Conservation (phyloP, 352 stramenopile genomes). For the Globisporangium viniferum region DNA sequence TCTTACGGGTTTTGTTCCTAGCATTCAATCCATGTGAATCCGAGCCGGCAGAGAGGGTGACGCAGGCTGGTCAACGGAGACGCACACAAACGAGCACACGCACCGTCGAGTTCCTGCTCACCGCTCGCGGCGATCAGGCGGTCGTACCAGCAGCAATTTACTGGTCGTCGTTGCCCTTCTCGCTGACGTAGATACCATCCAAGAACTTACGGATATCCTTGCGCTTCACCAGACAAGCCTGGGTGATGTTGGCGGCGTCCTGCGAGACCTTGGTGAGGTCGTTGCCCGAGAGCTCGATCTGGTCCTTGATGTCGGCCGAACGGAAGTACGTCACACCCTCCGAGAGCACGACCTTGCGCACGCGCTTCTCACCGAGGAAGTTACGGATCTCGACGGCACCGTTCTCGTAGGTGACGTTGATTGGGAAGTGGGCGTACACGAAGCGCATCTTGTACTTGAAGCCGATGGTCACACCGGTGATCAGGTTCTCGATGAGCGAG, state of each 20-base stretch:
- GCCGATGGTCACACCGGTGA: slow-evolving; percentile 96
- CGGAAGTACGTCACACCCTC: slow-evolving; percentile 94
- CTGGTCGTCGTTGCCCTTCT: slow-evolving; percentile 90
- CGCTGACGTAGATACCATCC: slow-evolving; percentile 99
- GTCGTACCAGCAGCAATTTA: slow-evolving; percentile 4
- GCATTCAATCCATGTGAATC: slow-evolving; percentile 30
- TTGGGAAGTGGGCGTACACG: slow-evolving; percentile 99
- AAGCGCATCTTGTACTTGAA: slow-evolving; percentile 99
- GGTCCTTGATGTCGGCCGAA: slow-evolving; percentile 97
- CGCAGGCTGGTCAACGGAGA: too few species aligned
- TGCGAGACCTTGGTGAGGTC: slow-evolving; percentile 97
- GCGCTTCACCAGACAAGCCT: slow-evolving; percentile 79
- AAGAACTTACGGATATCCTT: slow-evolving; percentile 99
- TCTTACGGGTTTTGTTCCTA: slow-evolving; percentile 13
- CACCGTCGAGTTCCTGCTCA: background rate
- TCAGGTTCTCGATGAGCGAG: slow-evolving; percentile 99
- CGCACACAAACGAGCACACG: too few species aligned
- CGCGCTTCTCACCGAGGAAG: slow-evolving; percentile 99
- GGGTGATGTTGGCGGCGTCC: slow-evolving; percentile 83
- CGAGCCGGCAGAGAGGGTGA: background rate
- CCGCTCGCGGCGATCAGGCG: background rate
- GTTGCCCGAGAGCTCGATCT: slow-evolving; percentile 98
- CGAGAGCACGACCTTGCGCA: slow-evolving; percentile 93
- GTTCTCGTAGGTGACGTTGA: slow-evolving; percentile 97
- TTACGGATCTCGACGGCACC: slow-evolving; percentile 98